Evolutionary conservation across 192 early-diverging fungal species (phyloP).

Genomic region (Entrophospora sp.): DNA sequence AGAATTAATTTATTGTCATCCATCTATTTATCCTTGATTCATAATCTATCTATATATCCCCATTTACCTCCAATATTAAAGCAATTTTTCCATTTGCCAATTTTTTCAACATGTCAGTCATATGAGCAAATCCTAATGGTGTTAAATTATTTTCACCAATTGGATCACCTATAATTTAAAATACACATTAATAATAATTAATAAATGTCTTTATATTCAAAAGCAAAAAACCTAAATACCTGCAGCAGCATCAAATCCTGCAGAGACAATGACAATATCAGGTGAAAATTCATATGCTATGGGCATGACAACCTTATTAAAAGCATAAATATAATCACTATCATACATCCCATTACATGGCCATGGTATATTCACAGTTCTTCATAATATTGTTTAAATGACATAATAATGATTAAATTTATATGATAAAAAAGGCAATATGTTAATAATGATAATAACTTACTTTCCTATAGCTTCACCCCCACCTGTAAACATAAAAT

Average conservation of each 20-base stretch:
- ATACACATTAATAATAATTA: background rate
- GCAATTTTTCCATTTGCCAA: slow-evolving; percentile 67
- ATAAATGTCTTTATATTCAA: background rate
- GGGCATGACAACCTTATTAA: slow-evolving; percentile 70
- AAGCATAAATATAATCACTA: slow-evolving; percentile 82
- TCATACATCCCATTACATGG: slow-evolving; percentile 61
- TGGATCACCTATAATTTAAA: slow-evolving; percentile 49
- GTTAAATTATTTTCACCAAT: slow-evolving; percentile 76
- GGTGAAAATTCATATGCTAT: slow-evolving; percentile 76
- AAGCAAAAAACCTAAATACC: slow-evolving; percentile 17
- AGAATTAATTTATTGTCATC: too few relatives aligned
- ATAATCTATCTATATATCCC: too few relatives aligned
- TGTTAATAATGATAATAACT: slow-evolving; percentile 15
- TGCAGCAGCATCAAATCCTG: slow-evolving; percentile 85
- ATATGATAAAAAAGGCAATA: too few relatives aligned
- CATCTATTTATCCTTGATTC: background rate
- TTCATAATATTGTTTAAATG: slow-evolving; percentile 8
- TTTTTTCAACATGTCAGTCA: slow-evolving; percentile 73
- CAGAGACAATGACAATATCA: slow-evolving; percentile 75
- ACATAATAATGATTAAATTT: background rate
- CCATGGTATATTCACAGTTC: slow-evolving; percentile 90
- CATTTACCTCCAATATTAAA: slow-evolving; percentile 69
- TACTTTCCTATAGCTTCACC: slow-evolving; percentile 51
- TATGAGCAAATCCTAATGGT: slow-evolving; percentile 73
- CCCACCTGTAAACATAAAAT: slow-evolving; percentile 46